Percentiles rank a stretch among this genome's conserved stretches.
These are phyloP conservation scores for Yamadazyma ubonensis DNA, from an alignment of 805 yeast species.

Conservation along the genomic window DNA sequence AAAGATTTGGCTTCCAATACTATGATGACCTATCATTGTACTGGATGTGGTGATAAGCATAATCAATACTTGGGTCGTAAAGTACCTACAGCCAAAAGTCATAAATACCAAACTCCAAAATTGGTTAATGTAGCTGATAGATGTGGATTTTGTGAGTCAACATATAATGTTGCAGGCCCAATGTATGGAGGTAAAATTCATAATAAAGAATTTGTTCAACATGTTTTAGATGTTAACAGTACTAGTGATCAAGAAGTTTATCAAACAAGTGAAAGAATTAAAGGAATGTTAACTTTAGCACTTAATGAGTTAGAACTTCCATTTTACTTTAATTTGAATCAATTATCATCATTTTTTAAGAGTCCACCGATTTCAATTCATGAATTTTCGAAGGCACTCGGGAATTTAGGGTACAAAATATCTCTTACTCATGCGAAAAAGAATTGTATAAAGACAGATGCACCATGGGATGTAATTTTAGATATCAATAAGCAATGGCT, in stretches of 20 bases:
- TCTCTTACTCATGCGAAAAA: slow-evolving; percentile 89
- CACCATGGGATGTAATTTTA: slow-evolving; percentile 81
- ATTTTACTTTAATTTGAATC: slow-evolving; percentile 81
- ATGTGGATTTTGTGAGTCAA: slow-evolving; percentile 70
- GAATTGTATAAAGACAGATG: slow-evolving; percentile 84
- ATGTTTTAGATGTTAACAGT: slow-evolving; percentile 55
- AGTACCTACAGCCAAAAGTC: slow-evolving; percentile 12
- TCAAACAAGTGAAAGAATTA: slow-evolving; percentile 78
- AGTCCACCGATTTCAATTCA: slow-evolving; percentile 81
- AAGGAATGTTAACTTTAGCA: slow-evolving; percentile 91
- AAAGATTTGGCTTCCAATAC: slow-evolving; percentile 75
- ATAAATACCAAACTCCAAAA: slow-evolving; percentile 54
- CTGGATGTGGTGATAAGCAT: slow-evolving; percentile 76
- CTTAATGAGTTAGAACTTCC: slow-evolving; percentile 62
- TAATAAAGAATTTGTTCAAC: slow-evolving; percentile 61
- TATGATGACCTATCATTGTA: slow-evolving; percentile 77
- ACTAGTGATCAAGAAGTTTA: slow-evolving; percentile 56
- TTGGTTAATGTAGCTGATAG: slow-evolving; percentile 46
- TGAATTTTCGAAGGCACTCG: slow-evolving; percentile 71
- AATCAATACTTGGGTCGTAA: slow-evolving; percentile 74
- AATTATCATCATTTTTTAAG: slow-evolving; percentile 70
- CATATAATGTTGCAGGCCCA: slow-evolving; percentile 87
- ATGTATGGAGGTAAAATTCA: slow-evolving; percentile 91
- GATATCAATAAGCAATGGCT: slow-evolving; percentile 65
- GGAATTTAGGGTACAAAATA: slow-evolving; percentile 77